Percentiles rank a stretch among this genome's conserved stretches.
These are phyloP conservation scores for Zoysia matrella DNA, from an alignment of 202 grass and related monocot species.

Conservation along the genomic window DNA sequence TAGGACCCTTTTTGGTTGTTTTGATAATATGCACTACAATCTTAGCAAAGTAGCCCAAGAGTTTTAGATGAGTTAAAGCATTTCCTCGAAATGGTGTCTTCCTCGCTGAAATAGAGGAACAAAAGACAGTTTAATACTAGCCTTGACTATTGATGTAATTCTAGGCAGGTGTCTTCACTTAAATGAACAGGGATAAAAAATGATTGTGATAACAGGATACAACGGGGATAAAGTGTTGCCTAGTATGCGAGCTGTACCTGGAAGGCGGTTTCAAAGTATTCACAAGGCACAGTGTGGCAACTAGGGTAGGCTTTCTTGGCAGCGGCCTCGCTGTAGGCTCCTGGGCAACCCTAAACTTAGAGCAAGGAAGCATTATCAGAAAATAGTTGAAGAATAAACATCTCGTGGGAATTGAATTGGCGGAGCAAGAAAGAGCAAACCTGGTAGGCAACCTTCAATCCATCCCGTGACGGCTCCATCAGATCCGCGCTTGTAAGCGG, in stretches of 20 bases:
- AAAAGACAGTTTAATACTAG: neutral
- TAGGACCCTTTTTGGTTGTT: neutral
- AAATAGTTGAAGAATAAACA: neutral
- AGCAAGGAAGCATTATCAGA: neutral
- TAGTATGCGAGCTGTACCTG: conserved; percentile 35
- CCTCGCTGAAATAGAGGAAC: neutral
- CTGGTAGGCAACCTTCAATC: conserved; percentile 88
- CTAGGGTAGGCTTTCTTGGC: conserved; percentile 85
- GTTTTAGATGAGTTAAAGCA: neutral
- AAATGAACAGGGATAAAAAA: neutral
- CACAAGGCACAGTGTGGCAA: conserved; percentile 79
- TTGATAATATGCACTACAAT: neutral
- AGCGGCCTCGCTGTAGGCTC: conserved; percentile 83
- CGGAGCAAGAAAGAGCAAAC: conserved; percentile 42
- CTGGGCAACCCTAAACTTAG: conserved; percentile 61
- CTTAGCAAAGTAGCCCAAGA: neutral
- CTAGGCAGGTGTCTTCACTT: neutral
- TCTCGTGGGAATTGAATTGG: neutral
- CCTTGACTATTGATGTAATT: neutral
- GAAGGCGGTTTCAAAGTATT: conserved; percentile 81
- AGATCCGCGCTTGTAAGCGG: conserved; percentile 71
- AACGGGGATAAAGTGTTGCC: neutral
- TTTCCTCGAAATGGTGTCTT: neutral
- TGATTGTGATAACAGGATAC: neutral
- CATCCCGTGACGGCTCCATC: conserved; percentile 46